Base-by-base conservation (phyloP, 1,284 basidiomycete genomes). In the Apiotrichum sp. region DNA sequence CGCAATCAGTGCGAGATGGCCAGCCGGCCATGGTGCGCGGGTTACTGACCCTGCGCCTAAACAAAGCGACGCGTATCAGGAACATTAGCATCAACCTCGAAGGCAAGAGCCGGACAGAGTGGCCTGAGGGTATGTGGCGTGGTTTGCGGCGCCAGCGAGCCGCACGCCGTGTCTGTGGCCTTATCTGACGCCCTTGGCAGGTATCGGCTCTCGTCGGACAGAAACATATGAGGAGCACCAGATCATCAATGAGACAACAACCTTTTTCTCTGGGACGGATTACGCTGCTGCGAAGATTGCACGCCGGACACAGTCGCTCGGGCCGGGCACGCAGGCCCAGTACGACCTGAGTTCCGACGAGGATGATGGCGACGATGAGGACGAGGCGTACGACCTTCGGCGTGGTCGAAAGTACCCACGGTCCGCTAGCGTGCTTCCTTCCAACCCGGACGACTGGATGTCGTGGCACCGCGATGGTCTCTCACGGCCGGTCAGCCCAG, bases 11-110 rank as follows among this genome's bases (percentile, higher is more conserved):
- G n/a, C 70, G 79, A 22, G 80, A 81, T 62, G 78, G 80, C 1
- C 82, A 83, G 5, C 86, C 89, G 2, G 86, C 91, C 6, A 81
- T 93, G 73, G 80, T 98, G 35, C 82, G 95, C 41, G 95, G 93
- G n/a, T 78, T 97, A 10, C 80, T 98, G 56, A 86, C 85, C 1
- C 79, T 98, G 45, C 83, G 84, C 10, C 80, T 97, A 34, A 79
- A 80, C 47, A 95, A 93, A 70, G 84, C 93, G 0, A 92, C 86
- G 41, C 85, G 87, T 71, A 86, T 98, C 66, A 86, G 87, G 39
- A 88, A 86, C 65, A 93, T 98, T 56, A 83, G 85, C 53, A 79
- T 96, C 46, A 84, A 85, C 64, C 78, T 98, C 22, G 80, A 84
- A 51, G 93, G 89, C 6, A 87, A 81, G 62, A 71, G 77, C 4